A percentile compares a stretch with the other conserved stretches of the same genome.
phyloP scores from a whole-genome alignment of 78 protist species.

The Dictyostelium intermedium region DNA sequence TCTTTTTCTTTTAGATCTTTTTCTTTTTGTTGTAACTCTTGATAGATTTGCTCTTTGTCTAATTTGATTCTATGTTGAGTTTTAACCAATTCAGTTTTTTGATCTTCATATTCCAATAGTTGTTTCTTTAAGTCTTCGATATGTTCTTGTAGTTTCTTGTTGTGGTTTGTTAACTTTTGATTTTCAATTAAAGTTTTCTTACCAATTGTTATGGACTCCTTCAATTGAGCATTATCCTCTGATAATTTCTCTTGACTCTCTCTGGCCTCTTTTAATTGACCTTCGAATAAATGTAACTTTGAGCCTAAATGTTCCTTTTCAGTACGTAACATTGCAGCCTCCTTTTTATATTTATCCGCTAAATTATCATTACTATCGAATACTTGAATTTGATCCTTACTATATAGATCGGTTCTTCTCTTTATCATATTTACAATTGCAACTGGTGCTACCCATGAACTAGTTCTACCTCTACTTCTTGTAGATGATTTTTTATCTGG shows the following conservation, averaged over 20 bases:
- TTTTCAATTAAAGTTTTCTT: constrained; percentile 58
- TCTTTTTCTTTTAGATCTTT: background rate
- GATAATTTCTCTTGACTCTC: constrained; percentile 64
- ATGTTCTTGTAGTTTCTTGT: constrained; percentile 42
- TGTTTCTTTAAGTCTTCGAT: constrained; percentile 19
- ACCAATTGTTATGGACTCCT: constrained; percentile 42
- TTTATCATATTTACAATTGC: constrained; percentile 74
- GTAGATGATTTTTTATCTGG: background rate
- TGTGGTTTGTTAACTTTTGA: constrained; percentile 21
- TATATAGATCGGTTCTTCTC: constrained; percentile 13
- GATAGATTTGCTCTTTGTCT: background rate
- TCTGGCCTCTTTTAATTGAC: constrained; percentile 43
- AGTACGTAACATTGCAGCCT: constrained; percentile 11
- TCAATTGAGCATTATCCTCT: constrained; percentile 64
- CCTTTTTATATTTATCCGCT: constrained; percentile 21
- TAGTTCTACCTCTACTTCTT: constrained; percentile 4
- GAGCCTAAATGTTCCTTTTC: constrained; percentile 53
- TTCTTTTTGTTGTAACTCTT: background rate
- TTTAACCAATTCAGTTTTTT: background rate
- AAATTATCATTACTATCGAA: constrained; percentile 17
- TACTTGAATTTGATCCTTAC: constrained; percentile 1
- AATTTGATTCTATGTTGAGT: background rate
- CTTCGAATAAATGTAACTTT: constrained; percentile 55
- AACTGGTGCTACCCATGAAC: constrained; percentile 65
- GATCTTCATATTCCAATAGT: background rate